Conservation (phyloP, 345 rosid genomes). For the Physaria fendleri region DNA sequence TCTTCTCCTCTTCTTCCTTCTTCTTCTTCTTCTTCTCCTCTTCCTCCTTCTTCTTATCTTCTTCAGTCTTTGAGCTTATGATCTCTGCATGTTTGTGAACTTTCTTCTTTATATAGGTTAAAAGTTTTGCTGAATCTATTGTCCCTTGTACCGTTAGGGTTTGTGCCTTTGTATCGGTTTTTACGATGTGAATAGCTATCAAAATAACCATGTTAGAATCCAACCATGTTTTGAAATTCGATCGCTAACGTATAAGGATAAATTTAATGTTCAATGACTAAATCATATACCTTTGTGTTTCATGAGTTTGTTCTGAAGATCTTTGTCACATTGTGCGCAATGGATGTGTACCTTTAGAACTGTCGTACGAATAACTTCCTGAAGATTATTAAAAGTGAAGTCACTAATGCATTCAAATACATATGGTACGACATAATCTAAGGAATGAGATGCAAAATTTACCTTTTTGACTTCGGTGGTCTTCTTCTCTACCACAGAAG, state of each 20-base stretch:
- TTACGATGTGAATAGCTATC: slow-evolving; percentile 58
- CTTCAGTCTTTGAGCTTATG: slow-evolving; percentile 36
- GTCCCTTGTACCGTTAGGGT: slow-evolving; percentile 63
- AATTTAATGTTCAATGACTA: not conserved
- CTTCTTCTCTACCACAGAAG: slow-evolving; percentile 25
- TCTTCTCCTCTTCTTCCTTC: slow-evolving; percentile 5
- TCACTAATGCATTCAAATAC: not conserved
- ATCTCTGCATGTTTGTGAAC: slow-evolving; percentile 71
- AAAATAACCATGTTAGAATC: slow-evolving; percentile 3
- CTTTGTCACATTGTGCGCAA: slow-evolving; percentile 65
- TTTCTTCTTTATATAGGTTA: slow-evolving; percentile 42
- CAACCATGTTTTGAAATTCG: too few relatives aligned
- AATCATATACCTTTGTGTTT: slow-evolving; percentile 56
- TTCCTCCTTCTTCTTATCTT: slow-evolving; percentile 24
- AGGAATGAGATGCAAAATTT: not conserved
- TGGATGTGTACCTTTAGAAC: slow-evolving; percentile 63
- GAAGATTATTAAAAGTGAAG: not conserved
- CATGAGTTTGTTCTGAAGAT: slow-evolving; percentile 47
- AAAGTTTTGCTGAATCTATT: slow-evolving; percentile 47
- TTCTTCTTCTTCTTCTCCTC: slow-evolving; percentile 16
- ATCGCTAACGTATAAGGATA: too few relatives aligned
- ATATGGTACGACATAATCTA: not conserved
- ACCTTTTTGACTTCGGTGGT: slow-evolving; percentile 49
- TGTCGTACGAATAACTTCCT: slow-evolving; percentile 44
- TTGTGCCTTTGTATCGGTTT: slow-evolving; percentile 61